Evolutionary conservation across 2,329 filamentous ascomycete genomes (phyloP).

Genomic region (Zymoseptoria crescenta): DNA sequence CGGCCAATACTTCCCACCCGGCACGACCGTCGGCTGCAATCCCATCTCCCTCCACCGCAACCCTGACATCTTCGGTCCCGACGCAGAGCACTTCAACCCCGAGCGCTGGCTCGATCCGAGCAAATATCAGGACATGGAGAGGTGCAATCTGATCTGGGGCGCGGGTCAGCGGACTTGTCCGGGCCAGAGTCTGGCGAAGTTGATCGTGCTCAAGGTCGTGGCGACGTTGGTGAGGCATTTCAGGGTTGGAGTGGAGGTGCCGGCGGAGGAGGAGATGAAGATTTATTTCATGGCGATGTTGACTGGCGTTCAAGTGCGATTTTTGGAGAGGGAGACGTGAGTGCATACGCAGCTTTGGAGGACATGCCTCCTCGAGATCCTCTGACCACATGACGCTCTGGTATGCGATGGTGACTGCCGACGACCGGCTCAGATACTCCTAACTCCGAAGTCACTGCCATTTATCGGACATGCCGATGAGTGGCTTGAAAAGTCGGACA

Average conservation of each 20-base stretch:
- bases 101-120: conserved; percentile 28
- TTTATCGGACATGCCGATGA: too few relatives aligned
- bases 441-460: too few relatives aligned
- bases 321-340: neutral
- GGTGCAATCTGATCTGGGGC: conserved; percentile 15
- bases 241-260: conserved; percentile 7
- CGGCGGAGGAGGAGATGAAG: conserved; percentile 7
- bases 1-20: conserved; percentile 28
- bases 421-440: too few relatives aligned
- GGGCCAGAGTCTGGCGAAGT: conserved; percentile 20
- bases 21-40: conserved; percentile 26
- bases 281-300: conserved; percentile 14
- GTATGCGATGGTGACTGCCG: too few relatives aligned
- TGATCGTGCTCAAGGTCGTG: conserved; percentile 20
- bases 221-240: conserved; percentile 8
- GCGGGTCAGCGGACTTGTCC: conserved; percentile 19
- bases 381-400: too few relatives aligned
- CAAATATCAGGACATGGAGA: conserved; percentile 12
- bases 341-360: too few relatives aligned
- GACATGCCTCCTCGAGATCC: too few relatives aligned
- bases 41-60: conserved; percentile 29
- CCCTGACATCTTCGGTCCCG: conserved; percentile 25
- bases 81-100: conserved; percentile 29
- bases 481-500: too few relatives aligned
- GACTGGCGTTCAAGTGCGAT: conserved; percentile 5